phyloP scores from a whole-genome alignment of 345 rosid species.

The Carallia brachiata region DNA sequence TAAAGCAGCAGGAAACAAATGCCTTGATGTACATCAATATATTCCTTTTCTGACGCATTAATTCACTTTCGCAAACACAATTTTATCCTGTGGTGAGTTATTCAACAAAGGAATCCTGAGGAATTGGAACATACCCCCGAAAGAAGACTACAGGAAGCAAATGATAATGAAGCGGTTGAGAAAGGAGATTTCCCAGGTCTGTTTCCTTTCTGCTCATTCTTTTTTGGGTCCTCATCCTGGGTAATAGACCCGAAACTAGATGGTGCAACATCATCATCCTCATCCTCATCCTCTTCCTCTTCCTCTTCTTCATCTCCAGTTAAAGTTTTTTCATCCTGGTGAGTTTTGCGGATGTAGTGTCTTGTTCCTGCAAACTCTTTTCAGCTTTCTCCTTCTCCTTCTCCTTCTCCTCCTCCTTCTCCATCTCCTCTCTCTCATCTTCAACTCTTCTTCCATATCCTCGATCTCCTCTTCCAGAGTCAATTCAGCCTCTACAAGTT shows the following conservation, averaged over 20 bases:
- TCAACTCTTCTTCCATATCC: conserved; percentile 76
- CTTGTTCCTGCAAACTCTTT: conserved; percentile 49
- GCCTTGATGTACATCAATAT: too few relatives aligned
- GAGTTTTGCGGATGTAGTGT: conserved; percentile 34
- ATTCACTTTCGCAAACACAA: too few relatives aligned
- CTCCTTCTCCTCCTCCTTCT: conserved; percentile 53
- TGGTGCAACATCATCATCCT: conserved; percentile 53
- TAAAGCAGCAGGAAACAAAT: too few relatives aligned
- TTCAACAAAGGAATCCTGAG: neutral
- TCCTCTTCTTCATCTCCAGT: conserved; percentile 34
- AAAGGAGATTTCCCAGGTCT: conserved; percentile 58
- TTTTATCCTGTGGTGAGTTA: too few relatives aligned
- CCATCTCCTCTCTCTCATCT: conserved; percentile 65
- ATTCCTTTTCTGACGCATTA: too few relatives aligned
- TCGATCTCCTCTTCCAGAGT: conserved; percentile 84
- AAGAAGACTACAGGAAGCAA: conserved; percentile 64
- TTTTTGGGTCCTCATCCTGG: conserved; percentile 28
- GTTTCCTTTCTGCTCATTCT: conserved; percentile 40
- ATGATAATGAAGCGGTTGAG: conserved; percentile 65
- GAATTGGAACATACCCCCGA: conserved; percentile 51
- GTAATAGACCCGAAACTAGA: conserved; percentile 79
- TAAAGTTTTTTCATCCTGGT: conserved; percentile 36
- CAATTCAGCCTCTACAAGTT: conserved; percentile 79
- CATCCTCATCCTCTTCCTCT: conserved; percentile 35
- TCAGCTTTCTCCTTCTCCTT: conserved; percentile 66